These are phyloP conservation scores for Rhizoclosmatium globosum DNA, from an alignment of 192 early-diverging fungal genomes.

Conservation along the genomic window DNA sequence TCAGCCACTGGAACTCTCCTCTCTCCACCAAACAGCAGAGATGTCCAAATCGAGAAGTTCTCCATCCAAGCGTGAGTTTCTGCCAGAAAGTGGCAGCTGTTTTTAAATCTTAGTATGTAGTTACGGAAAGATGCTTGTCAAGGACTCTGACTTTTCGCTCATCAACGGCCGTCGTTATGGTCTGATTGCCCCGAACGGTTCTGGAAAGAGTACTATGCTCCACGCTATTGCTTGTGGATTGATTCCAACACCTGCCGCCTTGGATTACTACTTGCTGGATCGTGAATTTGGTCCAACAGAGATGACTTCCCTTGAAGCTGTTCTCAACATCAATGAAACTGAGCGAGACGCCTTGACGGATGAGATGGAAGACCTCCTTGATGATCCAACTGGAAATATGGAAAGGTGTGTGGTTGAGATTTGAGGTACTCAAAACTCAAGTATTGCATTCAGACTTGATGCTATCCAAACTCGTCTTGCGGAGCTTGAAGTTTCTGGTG, in stretches of 20 bases:
- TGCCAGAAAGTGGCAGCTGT: background rate
- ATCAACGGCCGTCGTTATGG: constrained; percentile 98
- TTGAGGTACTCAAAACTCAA: background rate
- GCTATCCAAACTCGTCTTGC: constrained; percentile 97
- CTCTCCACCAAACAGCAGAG: constrained; percentile 86
- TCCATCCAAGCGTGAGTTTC: constrained; percentile 81
- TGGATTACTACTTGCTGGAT: constrained; percentile 96
- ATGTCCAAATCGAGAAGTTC: constrained; percentile 89
- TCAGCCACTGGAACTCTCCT: constrained; percentile 89
- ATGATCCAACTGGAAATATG: constrained; percentile 43
- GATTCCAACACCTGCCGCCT: constrained; percentile 94
- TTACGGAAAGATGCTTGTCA: constrained; percentile 86
- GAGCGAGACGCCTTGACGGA: constrained; percentile 59
- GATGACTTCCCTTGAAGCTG: constrained; percentile 90
- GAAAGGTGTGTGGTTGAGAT: constrained; percentile 39
- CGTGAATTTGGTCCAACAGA: constrained; percentile 96
- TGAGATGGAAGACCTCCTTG: constrained; percentile 47
- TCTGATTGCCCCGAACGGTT: constrained; percentile 94
- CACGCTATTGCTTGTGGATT: constrained; percentile 91
- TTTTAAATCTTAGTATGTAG: too few relatives aligned
- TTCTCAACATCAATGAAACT: constrained; percentile 85
- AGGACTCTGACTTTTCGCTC: constrained; percentile 93
- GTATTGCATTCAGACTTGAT: constrained; percentile 65
- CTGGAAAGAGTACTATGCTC: constrained; percentile 92
- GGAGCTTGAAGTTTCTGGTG: constrained; percentile 88